Evolutionary conservation across 2,329 filamentous ascomycete genomes (phyloP), one percentile per base, ranked within the genome.

Genomic region (Microdochium nivale): DNA sequence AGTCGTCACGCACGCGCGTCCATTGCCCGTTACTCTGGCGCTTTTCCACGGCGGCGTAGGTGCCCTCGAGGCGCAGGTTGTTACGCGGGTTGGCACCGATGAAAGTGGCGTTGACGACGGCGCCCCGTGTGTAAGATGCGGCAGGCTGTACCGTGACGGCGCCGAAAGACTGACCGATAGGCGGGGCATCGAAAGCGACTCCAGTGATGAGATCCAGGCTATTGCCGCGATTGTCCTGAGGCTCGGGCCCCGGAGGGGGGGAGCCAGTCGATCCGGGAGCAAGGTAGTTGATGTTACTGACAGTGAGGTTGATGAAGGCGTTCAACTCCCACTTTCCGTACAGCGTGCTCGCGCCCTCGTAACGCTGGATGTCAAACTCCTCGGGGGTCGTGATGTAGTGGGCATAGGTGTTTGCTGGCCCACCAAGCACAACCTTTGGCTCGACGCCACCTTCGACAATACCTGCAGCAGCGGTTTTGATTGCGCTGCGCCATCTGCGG

Each of bases 301-400:
- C 74, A 0, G 89, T 91, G 44, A 92, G 75, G 66, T 95, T 91
- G 70, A 96, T 88, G 71, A 94, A 94, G 1, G 90, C 92, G 33
- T 87, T 81, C 11, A 96, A 78, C 1, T 90, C 88, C 66, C 90
- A 83, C 2, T 80, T 87, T 0, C 92, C 92, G 65, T 88, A 94
- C 2, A 97, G 80, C 0, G 92, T 97, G 7, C 87, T 92, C 0
- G 89, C 92, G n/a, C 91, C 92, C 70, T 97, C 92, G 69, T 96
- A 96, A 10, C 92, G 85, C 70, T 96, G 92, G 47, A 94, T 75
- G 13, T 72, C 70, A 65, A 94, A 95, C 67, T 95, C 88, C 65
- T 95, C 88, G 25, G 83, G 79, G 0, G 90, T 92, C 1, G 84
- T 69, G 53, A 90, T 82, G 67, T 92, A 92, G 67, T 92, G 88